Evolutionary conservation across 2,329 filamentous ascomycete genomes (phyloP).

Genomic region (Pseudocercospora cruenta): DNA sequence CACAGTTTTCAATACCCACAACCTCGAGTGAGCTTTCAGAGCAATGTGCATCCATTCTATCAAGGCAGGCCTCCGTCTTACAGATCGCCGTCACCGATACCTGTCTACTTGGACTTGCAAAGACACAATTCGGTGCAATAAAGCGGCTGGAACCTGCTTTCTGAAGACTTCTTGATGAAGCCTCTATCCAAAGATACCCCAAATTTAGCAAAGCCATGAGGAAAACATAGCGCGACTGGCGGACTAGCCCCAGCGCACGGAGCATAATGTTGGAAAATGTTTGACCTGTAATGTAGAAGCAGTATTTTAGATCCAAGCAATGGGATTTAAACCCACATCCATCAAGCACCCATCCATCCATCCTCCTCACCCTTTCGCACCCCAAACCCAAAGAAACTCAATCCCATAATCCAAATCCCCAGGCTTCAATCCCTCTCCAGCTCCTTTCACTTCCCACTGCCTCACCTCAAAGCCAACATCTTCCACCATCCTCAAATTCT

Average conservation of each 20-base stretch:
- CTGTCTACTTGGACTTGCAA: not conserved
- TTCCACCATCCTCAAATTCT: slow-evolving; percentile 42
- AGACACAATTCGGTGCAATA: not conserved
- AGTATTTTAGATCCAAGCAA: no score
- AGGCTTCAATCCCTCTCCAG: slow-evolving; percentile 28
- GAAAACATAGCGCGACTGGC: no score
- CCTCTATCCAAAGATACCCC: not conserved
- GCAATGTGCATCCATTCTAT: not conserved
- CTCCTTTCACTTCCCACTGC: slow-evolving; percentile 19
- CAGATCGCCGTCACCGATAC: not conserved
- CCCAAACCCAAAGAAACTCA: slow-evolving; percentile 33
- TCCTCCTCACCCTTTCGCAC: no score
- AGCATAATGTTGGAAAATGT: no score
- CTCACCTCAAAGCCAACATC: slow-evolving; percentile 41
- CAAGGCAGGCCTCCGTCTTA: not conserved
- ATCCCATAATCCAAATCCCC: slow-evolving; percentile 32
- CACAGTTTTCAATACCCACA: not conserved
- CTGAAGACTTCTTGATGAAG: not conserved
- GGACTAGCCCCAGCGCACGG: no score
- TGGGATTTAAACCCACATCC: no score
- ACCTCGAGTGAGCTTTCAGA: not conserved
- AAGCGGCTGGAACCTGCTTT: not conserved
- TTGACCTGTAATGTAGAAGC: no score
- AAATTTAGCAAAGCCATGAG: no score
- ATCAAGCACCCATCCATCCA: no score